Conservation (phyloP, 2,329 filamentous ascomycete species). For the Venturia pyrina region DNA sequence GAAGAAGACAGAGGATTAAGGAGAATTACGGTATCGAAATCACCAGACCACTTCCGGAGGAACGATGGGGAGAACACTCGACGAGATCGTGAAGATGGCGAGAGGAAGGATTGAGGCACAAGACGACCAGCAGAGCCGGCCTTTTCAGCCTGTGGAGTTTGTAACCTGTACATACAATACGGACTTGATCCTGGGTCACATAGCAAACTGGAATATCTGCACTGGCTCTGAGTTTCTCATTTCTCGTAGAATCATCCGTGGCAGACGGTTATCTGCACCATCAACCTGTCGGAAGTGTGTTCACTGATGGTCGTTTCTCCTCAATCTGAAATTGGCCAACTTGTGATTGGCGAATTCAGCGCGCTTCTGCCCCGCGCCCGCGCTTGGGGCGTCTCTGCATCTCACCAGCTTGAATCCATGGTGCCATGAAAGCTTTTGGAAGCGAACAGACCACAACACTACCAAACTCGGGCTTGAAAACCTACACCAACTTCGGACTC, state of each 20-base stretch:
- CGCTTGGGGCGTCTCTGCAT: slow-evolving; percentile 1
- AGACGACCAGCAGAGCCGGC: background rate
- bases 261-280: too few species aligned
- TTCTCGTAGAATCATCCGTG: too few species aligned
- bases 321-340: background rate
- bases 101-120: background rate
- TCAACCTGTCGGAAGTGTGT: too few species aligned
- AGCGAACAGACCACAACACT: background rate
- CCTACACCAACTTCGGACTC: too few species aligned
- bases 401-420: background rate
- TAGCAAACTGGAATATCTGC: background rate
- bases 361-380: background rate
- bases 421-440: background rate
- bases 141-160: background rate
- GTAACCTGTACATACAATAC: background rate
- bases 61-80: background rate
- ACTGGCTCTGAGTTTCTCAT: too few species aligned
- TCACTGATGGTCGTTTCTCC: background rate
- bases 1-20: slow-evolving; percentile 70
- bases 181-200: background rate
- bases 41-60: slow-evolving; percentile 14
- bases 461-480: background rate
- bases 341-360: background rate
- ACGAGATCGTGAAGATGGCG: background rate
- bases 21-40: slow-evolving; percentile 84